Conservation (phyloP, 495 filamentous ascomycete species). For the Astrocystis sublimbata region DNA sequence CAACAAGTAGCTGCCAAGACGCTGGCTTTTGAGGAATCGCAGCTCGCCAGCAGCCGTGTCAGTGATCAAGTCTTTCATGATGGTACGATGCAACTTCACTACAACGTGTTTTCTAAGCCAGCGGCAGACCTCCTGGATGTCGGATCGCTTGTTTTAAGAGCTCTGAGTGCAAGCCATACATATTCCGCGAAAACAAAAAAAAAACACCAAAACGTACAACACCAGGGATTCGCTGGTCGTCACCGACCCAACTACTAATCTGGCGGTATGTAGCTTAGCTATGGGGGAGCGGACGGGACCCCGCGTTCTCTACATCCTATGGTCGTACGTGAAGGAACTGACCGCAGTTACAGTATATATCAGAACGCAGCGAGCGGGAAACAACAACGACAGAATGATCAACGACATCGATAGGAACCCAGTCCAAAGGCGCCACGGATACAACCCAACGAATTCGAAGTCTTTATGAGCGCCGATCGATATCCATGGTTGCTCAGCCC, state of each 20-base stretch:
- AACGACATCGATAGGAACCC: constrained; percentile 35
- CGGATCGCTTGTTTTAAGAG: too few relatives aligned
- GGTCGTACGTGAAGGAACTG: constrained; percentile 17
- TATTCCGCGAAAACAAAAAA: too few relatives aligned
- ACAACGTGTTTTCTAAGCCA: too few relatives aligned
- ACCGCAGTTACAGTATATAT: constrained; percentile 26
- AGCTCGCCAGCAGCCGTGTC: too few relatives aligned
- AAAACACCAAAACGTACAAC: constrained; percentile 52
- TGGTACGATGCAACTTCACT: too few relatives aligned
- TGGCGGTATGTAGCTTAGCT: constrained; percentile 40
- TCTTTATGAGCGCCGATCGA: constrained; percentile 27
- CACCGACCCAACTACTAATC: constrained; percentile 53
- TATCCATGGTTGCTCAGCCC: constrained; percentile 32
- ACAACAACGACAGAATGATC: too few relatives aligned
- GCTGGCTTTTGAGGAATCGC: neutral
- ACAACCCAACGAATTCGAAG: constrained; percentile 9
- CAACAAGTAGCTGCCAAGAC: constrained; percentile 7
- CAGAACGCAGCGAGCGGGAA: too few relatives aligned
- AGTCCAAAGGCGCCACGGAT: constrained; percentile 26
- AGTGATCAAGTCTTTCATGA: too few relatives aligned
- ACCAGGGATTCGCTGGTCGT: constrained; percentile 51
- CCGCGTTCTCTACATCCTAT: constrained; percentile 42
- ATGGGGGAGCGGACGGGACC: constrained; percentile 55
- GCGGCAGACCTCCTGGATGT: too few relatives aligned
- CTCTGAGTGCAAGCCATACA: too few relatives aligned